Evolutionary conservation across 202 grass and related monocot species (phyloP).

Genomic region (Panicum hallii): DNA sequence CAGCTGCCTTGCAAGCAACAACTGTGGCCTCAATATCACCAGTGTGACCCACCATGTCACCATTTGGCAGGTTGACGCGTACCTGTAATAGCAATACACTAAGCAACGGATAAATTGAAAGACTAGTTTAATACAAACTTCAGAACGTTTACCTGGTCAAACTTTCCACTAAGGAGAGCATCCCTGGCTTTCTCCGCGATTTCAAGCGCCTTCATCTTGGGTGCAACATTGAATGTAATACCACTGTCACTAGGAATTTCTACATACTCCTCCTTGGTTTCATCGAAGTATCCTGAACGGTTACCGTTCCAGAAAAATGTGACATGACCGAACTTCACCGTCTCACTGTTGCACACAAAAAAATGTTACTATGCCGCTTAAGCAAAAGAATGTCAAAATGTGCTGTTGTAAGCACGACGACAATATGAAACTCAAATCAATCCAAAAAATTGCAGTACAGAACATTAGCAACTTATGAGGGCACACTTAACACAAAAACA

Average conservation of each 20-base stretch:
- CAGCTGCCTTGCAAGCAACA: constrained; percentile 88
- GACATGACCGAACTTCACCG: constrained; percentile 98
- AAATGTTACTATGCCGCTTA: background rate
- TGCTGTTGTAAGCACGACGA: background rate
- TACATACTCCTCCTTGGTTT: constrained; percentile 85
- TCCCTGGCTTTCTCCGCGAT: constrained; percentile 91
- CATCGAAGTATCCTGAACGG: constrained; percentile 92
- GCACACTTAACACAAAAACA: background rate
- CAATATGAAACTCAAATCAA: background rate
- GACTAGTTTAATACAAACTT: constrained; percentile 5
- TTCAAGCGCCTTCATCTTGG: constrained; percentile 95
- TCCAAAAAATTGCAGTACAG: constrained; percentile 12
- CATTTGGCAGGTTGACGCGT: constrained; percentile 91
- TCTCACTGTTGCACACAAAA: constrained; percentile 69
- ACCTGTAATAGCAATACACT: constrained; percentile 56
- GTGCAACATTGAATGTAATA: constrained; percentile 97
- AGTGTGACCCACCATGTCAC: constrained; percentile 98
- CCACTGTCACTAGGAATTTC: constrained; percentile 92
- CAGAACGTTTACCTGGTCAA: constrained; percentile 79
- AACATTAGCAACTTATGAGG: background rate
- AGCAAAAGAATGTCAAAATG: constrained; percentile 1
- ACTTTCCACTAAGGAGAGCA: constrained; percentile 88
- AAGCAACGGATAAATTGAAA: constrained; percentile 5
- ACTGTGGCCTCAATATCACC: constrained; percentile 95
- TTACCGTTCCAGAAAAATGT: constrained; percentile 99